A percentile compares a stretch with the other conserved stretches of the same genome.
These are phyloP conservation scores for Aspergillus sergii DNA, from an alignment of 2,329 filamentous ascomycete species.

Conservation along the genomic window DNA sequence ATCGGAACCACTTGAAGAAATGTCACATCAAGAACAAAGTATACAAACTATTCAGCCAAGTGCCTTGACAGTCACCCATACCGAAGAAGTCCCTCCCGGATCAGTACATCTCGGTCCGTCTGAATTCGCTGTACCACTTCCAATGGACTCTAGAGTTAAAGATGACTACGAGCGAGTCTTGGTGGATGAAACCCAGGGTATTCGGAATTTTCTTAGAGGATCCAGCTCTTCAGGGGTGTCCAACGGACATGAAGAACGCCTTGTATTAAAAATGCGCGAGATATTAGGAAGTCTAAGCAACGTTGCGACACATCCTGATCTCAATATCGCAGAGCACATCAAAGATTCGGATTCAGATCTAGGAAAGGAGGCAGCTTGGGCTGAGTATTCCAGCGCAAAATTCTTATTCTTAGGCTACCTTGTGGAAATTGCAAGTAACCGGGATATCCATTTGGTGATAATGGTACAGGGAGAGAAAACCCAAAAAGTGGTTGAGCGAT, in stretches of 20 bases:
- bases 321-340: slow-evolving; percentile 45
- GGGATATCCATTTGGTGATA: slow-evolving; percentile 44
- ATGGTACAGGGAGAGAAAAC: slow-evolving; percentile 39
- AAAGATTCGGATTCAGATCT: slow-evolving; percentile 36
- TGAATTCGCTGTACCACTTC: slow-evolving; percentile 45
- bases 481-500: slow-evolving; percentile 44
- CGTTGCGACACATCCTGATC: slow-evolving; percentile 47
- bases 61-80: slow-evolving; percentile 33
- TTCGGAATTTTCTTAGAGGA: slow-evolving; percentile 32
- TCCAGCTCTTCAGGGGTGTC: slow-evolving; percentile 18
- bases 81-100: slow-evolving; percentile 31
- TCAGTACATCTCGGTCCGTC: slow-evolving; percentile 40
- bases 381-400: slow-evolving; percentile 51
- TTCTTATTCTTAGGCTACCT: slow-evolving; percentile 49
- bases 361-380: slow-evolving; percentile 46
- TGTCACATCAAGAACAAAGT: slow-evolving; percentile 19
- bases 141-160: slow-evolving; percentile 48
- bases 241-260: slow-evolving; percentile 23
- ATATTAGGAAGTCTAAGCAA: slow-evolving; percentile 44
- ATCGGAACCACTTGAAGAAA: slow-evolving; percentile 30
- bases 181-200: slow-evolving; percentile 28
- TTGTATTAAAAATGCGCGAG: slow-evolving; percentile 35
- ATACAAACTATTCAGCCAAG: slow-evolving; percentile 43
- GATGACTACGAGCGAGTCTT: slow-evolving; percentile 44
- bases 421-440: slow-evolving; percentile 36